phyloP scores from a whole-genome alignment of 139 green algal species.

The Zygnema circumcarinatum region DNA sequence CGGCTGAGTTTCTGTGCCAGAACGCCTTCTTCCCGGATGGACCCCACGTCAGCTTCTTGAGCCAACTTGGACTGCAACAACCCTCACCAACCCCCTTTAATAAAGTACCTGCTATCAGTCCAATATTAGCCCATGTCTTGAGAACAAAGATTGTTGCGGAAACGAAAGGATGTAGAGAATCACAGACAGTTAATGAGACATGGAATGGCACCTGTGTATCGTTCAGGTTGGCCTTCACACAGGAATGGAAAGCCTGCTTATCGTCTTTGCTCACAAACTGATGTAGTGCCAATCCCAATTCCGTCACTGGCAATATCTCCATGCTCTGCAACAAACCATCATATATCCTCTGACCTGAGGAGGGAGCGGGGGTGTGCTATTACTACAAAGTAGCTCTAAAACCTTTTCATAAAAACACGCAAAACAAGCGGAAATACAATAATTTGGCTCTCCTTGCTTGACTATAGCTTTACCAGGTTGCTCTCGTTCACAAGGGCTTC shows the following conservation, averaged over 20 bases:
- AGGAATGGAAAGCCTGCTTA: constrained; percentile 62
- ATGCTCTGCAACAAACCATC: constrained; percentile 72
- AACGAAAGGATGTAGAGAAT: too few relatives aligned
- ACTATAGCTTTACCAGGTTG: too few relatives aligned
- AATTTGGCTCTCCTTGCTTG: too few relatives aligned
- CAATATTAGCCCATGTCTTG: too few relatives aligned
- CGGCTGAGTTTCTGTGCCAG: neutral
- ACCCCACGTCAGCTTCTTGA: neutral
- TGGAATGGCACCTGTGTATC: constrained; percentile 53
- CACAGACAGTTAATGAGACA: too few relatives aligned
- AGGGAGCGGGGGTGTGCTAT: neutral
- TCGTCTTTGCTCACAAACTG: constrained; percentile 94
- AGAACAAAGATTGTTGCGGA: too few relatives aligned
- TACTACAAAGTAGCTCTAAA: too few relatives aligned
- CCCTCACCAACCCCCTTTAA: neutral
- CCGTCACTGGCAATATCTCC: constrained; percentile 73
- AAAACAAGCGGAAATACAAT: too few relatives aligned
- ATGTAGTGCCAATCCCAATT: constrained; percentile 57
- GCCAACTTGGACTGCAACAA: neutral
- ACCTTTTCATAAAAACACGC: too few relatives aligned
- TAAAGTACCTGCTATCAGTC: neutral
- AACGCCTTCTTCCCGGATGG: neutral
- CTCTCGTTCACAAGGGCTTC: constrained; percentile 70
- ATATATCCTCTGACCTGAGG: neutral
- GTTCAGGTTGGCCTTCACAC: constrained; percentile 38